Base-by-base conservation (phyloP, 495 filamentous ascomycete genomes). In the Aspergillus campestris region DNA sequence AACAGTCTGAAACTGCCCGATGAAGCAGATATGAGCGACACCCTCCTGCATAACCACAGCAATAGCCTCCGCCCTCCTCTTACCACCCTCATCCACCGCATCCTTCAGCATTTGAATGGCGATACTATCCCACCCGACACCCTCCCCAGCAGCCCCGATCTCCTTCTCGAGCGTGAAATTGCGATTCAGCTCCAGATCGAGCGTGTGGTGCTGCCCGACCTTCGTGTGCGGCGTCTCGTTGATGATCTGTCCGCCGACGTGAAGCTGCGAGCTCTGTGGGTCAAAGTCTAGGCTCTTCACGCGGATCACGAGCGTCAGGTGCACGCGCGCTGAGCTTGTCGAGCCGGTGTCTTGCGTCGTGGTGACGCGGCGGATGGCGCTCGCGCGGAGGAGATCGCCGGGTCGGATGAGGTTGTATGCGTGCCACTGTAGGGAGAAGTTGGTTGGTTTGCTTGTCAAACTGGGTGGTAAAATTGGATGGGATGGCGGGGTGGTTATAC, bases 21-120 rank as follows among this genome's bases (percentile, higher is more conserved):
- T 87, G 13, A 95, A 75, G 62, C 89, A 95, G 44, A 98, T 85
- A 70, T 95, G 91, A 40, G 94, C 90, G 31, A 94, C 50, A 0
- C 91, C 92, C 53, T 96, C 91, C 48, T 95, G 87, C 87, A 97
- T 94, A 5, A 96, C 82, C 1, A 96, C 82, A 2, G 91, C 92
- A 34, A 86, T 82, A 14, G 92, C 78, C 50, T 89, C 84, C 0
- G 87, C 87, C 13, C 70, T 66, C 38, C 72, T 68, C 12, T 83
- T 80, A 31, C 86, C 83, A 28, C 83, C 75, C 51, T 83, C 78
- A 55, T 86, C 82, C 3, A 87, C 70, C 1, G 89, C 86, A 59
- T 95, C 89, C 42, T 78, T 74, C 5, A 98, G 71, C 44, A 81
- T 79, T 45, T 85, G 82, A 38, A 86, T 64, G 6, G 90, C 87